phyloP scores from a whole-genome alignment of 2,329 filamentous ascomycete species.

The Hymenotorrendiella dingleyae region DNA sequence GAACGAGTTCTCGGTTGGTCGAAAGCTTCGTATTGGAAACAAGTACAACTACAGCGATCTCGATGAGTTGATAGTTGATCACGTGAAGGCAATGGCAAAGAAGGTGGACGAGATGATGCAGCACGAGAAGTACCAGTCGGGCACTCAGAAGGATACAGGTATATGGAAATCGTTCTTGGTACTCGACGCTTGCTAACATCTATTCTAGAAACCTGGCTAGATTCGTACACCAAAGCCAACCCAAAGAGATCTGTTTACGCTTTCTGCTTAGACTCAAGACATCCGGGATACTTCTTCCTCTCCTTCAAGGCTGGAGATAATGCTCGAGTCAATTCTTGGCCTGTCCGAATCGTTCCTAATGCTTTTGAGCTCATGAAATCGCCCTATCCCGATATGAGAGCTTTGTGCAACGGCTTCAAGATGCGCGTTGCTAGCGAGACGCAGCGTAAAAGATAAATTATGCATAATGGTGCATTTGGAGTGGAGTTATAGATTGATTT shows the following conservation, averaged over 20 bases:
- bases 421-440: constrained; percentile 25
- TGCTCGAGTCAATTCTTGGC: constrained; percentile 70
- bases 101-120: constrained; percentile 96
- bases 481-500: constrained; percentile 8
- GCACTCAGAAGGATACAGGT: constrained; percentile 78
- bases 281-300: constrained; percentile 90
- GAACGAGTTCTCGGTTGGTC: constrained; percentile 90
- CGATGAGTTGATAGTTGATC: constrained; percentile 93
- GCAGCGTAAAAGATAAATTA: constrained; percentile 17
- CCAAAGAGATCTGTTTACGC: constrained; percentile 89
- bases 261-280: constrained; percentile 89
- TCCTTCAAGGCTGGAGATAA: constrained; percentile 89
- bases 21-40: constrained; percentile 75
- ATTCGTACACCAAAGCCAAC: constrained; percentile 93
- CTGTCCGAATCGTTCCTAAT: constrained; percentile 85
- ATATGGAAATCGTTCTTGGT: constrained; percentile 37
- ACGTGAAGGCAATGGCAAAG: constrained; percentile 94
- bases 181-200: constrained; percentile 11
- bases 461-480: neutral
- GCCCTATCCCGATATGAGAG: constrained; percentile 89
- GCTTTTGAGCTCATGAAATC: constrained; percentile 87
- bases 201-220: constrained; percentile 79
- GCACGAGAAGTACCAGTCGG: constrained; percentile 87
- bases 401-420: constrained; percentile 97
- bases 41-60: constrained; percentile 93